Base-by-base conservation (phyloP, 768 basidiomycete genomes). In the Leucogyrophana mollusca region DNA sequence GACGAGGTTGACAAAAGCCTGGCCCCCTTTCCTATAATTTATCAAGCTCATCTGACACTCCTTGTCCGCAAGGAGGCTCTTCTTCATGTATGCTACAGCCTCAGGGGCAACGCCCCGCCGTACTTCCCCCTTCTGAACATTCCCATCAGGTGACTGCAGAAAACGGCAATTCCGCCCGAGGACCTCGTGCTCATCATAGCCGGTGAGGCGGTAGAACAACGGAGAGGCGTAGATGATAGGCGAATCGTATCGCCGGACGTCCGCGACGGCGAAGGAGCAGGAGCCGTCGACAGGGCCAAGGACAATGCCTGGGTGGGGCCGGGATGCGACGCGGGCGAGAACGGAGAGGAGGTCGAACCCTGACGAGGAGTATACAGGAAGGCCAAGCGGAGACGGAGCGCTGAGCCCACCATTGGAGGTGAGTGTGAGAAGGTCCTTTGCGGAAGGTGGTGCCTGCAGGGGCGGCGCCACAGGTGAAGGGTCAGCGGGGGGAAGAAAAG, bases 221-320 rank as follows among this genome's bases (percentile, higher is more conserved):
- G 90, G 90, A 3, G 86, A 90, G 46, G 90, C 93, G 56, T 96
- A 97, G 4, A 97, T 83, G 61, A 98, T 87, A 11, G 95, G 92
- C 24, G 72, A 70, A 62, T 99, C 96, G 52, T 80, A 79, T 45
- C 87, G 72, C 4, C 87, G 79, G 18, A 85, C 78, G 61, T 99
- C 96, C 35, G 84, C 85, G 33, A 99, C 88, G 56, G 90, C 78
- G 66, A 98, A 99, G n/a, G 86, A 81, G 61, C 91, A 94, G 5
- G 87, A 86, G 49, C 93, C 72, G 65, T 99, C 95, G 22, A 98
- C 90, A 0, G 95, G 92, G 13, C 96, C 95, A 14, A 98, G 78
- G 9, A 73, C 67, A 34, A 97, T 77, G 47, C 72, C 79, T 1
- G 92, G 90, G 56, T 86, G 78, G 1, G 82, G 81, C 5, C 94